Conservation (phyloP, 306 rosid species). For the Malus domestica region DNA sequence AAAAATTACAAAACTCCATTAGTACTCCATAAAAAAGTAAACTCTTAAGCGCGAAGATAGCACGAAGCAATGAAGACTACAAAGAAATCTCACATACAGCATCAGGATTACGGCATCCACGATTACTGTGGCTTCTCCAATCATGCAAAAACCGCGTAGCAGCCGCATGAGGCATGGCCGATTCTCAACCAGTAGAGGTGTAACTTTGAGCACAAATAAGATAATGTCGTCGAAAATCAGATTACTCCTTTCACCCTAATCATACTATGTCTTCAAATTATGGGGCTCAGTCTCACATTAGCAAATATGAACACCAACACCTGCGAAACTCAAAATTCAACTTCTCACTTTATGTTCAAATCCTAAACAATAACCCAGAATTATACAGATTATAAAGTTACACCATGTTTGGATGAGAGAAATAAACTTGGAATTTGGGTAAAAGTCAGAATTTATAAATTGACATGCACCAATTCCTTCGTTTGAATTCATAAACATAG, state of each 20-base stretch:
- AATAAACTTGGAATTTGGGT: too few species aligned
- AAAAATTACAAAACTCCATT: constrained; percentile 2
- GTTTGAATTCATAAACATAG: too few species aligned
- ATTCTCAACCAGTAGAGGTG: constrained; percentile 7
- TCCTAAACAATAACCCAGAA: not conserved
- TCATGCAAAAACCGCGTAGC: constrained; percentile 50
- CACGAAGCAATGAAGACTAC: not conserved
- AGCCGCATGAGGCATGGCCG: constrained; percentile 51
- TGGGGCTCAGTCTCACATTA: not conserved
- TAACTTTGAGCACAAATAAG: constrained; percentile 22
- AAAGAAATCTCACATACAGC: constrained; percentile 39
- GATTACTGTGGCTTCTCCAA: constrained; percentile 26
- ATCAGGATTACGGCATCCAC: constrained; percentile 32
- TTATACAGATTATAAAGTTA: not conserved
- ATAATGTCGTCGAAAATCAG: not conserved
- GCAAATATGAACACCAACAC: not conserved
- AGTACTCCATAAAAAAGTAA: not conserved
- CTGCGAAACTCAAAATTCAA: not conserved
- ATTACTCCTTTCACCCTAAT: constrained; percentile 14
- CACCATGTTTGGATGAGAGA: too few species aligned
- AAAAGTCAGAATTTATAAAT: too few species aligned
- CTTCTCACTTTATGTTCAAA: not conserved
- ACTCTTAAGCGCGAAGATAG: not conserved
- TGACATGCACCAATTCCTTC: too few species aligned
- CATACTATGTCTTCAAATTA: not conserved